These are phyloP conservation scores for Berberis thunbergii DNA, from an alignment of 164 flowering plant species.

Conservation along the genomic window DNA sequence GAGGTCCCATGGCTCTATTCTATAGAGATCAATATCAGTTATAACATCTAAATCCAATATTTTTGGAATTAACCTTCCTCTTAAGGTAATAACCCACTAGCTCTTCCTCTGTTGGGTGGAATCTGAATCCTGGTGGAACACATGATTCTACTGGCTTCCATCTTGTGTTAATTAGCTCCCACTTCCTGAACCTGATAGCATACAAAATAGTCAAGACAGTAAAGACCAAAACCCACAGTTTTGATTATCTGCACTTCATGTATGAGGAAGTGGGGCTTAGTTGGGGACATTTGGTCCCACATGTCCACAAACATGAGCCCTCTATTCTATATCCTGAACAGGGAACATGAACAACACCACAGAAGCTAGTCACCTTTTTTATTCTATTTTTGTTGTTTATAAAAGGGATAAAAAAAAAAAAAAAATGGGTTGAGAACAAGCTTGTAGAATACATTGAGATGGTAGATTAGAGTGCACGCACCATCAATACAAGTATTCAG, in stretches of 20 bases:
- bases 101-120: constrained; percentile 90
- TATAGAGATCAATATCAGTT: constrained; percentile 69
- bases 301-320: background rate
- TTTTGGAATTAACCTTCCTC: constrained; percentile 45
- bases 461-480: constrained; percentile 14
- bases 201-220: background rate
- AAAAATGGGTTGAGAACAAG: background rate
- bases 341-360: background rate
- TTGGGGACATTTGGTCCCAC: too few species aligned
- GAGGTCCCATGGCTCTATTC: constrained; percentile 85
- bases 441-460: background rate
- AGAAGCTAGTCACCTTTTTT: background rate
- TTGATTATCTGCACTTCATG: too few species aligned
- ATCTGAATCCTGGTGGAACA: constrained; percentile 82
- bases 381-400: background rate
- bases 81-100: constrained; percentile 73
- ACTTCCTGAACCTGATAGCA: background rate
- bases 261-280: too few species aligned
- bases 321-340: background rate
- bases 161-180: background rate
- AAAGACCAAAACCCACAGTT: background rate
- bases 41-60: constrained; percentile 68
- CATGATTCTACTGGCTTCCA: constrained; percentile 39
- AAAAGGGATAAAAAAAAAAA: background rate
- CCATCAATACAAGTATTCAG: constrained; percentile 3